Percentiles rank a stretch among this genome's conserved stretches.
Evolutionary conservation across 768 basidiomycete genomes (phyloP).

Genomic region (Rhodotorula kratochvilovae): DNA sequence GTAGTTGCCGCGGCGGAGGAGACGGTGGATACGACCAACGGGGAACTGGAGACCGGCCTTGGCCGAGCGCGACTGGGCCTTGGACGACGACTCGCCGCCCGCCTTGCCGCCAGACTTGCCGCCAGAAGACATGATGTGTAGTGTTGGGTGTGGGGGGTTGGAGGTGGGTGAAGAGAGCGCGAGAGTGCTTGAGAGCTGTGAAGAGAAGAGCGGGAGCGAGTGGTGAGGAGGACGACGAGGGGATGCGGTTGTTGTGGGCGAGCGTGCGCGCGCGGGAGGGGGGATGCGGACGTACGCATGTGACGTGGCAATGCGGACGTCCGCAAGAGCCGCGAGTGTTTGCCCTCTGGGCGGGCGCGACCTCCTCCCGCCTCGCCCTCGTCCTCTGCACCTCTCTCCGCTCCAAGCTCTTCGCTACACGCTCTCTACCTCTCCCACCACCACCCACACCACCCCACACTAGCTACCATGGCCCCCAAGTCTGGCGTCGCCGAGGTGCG

Average conservation of each 20-base stretch:
- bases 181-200: no score
- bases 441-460: not conserved
- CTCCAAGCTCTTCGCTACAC: not conserved
- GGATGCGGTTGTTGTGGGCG: not conserved
- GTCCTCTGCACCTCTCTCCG: not conserved
- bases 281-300: slow-evolving; percentile 35
- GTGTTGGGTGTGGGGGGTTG: not conserved
- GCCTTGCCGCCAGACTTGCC: slow-evolving; percentile 46
- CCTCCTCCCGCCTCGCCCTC: no score
- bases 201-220: not conserved
- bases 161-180: slow-evolving; percentile 12
- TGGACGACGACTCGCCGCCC: slow-evolving; percentile 47
- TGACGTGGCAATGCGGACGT: not conserved
- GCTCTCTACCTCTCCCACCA: slow-evolving; percentile 49
- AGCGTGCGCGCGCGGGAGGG: not conserved
- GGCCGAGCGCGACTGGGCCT: slow-evolving; percentile 64
- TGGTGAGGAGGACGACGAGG: not conserved
- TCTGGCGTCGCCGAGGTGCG: slow-evolving; percentile 30
- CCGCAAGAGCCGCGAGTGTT: not conserved
- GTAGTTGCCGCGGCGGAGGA: slow-evolving; percentile 69
- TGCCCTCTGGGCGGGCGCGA: no score
- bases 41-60: slow-evolving; percentile 62
- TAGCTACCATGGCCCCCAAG: slow-evolving; percentile 30
- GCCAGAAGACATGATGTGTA: slow-evolving; percentile 44
- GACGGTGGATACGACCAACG: no score